These are phyloP conservation scores for Hygrocybe coccinea DNA, from an alignment of 768 basidiomycete species.

Conservation along the genomic window DNA sequence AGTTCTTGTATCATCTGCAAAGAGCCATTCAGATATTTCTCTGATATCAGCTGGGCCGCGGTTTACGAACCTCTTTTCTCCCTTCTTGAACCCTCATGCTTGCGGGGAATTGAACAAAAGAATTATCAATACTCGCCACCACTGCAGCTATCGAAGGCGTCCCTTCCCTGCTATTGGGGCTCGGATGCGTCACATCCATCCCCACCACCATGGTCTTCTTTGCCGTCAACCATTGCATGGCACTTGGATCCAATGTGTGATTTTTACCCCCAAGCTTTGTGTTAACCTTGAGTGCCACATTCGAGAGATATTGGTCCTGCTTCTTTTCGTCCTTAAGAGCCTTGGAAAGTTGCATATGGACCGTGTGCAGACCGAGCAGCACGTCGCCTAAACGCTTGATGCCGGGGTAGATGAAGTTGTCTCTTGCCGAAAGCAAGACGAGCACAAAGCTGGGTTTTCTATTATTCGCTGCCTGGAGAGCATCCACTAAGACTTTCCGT, in stretches of 20 bases:
- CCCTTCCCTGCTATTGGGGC: conserved; percentile 59
- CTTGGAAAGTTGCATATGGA: conserved; percentile 67
- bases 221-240: conserved; percentile 61
- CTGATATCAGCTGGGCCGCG: background rate
- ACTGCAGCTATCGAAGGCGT: conserved; percentile 82
- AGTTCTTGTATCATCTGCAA: conserved; percentile 69
- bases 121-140: conserved; percentile 66
- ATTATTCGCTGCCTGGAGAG: conserved; percentile 16
- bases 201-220: conserved; percentile 79
- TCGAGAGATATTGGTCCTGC: conserved; percentile 79
- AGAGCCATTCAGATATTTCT: background rate
- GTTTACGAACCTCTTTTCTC: conserved; percentile 39
- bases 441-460: conserved; percentile 60
- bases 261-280: conserved; percentile 80
- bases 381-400: conserved; percentile 76
- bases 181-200: conserved; percentile 80
- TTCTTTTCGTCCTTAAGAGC: conserved; percentile 49
- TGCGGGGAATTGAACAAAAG: conserved; percentile 74
- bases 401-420: conserved; percentile 76
- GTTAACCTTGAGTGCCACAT: conserved; percentile 77
- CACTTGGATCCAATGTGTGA: conserved; percentile 44
- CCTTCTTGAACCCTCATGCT: conserved; percentile 63
- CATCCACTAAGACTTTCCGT: conserved; percentile 34
- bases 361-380: conserved; percentile 65
- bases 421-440: conserved; percentile 60